Evolutionary conservation across 2,329 filamentous ascomycete species (phyloP).

Genomic region (Sordariomycetes sp.): DNA sequence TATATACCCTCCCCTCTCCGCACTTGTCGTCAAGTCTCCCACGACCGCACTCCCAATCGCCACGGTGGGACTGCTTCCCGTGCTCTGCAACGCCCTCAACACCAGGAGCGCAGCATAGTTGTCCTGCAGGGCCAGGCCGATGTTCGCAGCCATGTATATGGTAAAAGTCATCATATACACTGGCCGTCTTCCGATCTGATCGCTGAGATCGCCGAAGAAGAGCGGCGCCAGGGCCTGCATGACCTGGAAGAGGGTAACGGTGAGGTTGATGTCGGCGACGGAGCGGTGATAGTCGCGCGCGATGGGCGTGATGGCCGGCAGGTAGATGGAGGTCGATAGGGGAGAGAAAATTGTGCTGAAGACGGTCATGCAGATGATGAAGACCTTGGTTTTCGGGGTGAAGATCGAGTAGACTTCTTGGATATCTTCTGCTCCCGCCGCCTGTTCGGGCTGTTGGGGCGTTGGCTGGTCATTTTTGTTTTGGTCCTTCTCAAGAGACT

Average conservation of each 20-base stretch:
- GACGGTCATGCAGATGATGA: conserved; percentile 2
- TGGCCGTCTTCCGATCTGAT: conserved; percentile 35
- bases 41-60: conserved; percentile 44
- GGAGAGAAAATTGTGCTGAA: conserved; percentile 5
- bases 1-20: conserved; percentile 47
- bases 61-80: conserved; percentile 43
- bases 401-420: conserved; percentile 1
- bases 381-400: background rate
- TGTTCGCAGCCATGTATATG: conserved; percentile 35
- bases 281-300: conserved; percentile 26
- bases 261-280: conserved; percentile 24
- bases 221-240: conserved; percentile 43
- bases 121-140: conserved; percentile 32
- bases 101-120: conserved; percentile 34
- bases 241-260: conserved; percentile 33
- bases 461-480: too few relatives aligned
- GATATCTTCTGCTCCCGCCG: background rate
- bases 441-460: too few relatives aligned
- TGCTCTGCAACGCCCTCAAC: conserved; percentile 39
- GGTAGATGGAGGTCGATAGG: conserved; percentile 23
- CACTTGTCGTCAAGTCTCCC: conserved; percentile 44
- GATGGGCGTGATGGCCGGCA: conserved; percentile 32
- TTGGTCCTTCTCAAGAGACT: too few relatives aligned
- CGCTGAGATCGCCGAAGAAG: conserved; percentile 40
- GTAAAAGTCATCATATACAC: conserved; percentile 36